Percentiles rank a stretch among this genome's conserved stretches.
Evolutionary conservation across 2,329 filamentous ascomycete genomes (phyloP).

Genomic region (Colletotrichum liaoningense): DNA sequence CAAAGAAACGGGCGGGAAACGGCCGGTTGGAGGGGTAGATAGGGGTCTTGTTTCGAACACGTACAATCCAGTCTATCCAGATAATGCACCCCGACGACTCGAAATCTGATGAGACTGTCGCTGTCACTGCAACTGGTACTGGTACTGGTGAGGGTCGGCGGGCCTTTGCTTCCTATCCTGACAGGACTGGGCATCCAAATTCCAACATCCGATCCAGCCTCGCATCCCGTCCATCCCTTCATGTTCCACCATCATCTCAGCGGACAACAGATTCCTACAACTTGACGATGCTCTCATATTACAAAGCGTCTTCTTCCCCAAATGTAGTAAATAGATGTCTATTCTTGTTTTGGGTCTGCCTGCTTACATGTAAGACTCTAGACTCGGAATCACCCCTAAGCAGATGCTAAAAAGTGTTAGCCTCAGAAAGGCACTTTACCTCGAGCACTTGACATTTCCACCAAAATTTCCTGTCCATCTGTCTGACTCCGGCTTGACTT

Average conservation of each 20-base stretch:
- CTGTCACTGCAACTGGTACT: too few relatives aligned
- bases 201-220: background rate
- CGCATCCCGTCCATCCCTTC: background rate
- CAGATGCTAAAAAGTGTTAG: background rate
- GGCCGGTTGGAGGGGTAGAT: slow-evolving; percentile 5
- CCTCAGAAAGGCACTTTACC: background rate
- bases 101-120: background rate
- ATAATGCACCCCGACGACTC: background rate
- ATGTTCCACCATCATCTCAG: too few relatives aligned
- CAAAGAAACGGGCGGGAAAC: slow-evolving; percentile 24
- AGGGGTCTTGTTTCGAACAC: slow-evolving; percentile 24
- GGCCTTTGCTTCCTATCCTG: background rate
- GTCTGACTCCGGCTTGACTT: background rate
- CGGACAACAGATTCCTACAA: background rate
- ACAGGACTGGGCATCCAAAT: background rate
- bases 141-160: background rate
- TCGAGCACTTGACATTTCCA: background rate
- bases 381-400: background rate
- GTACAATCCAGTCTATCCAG: background rate
- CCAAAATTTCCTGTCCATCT: background rate
- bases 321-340: background rate
- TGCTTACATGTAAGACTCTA: background rate
- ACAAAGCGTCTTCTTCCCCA: background rate
- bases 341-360: background rate
- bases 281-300: background rate